phyloP scores from a whole-genome alignment of 768 basidiomycete genomes.

The Mycena vitilis region DNA sequence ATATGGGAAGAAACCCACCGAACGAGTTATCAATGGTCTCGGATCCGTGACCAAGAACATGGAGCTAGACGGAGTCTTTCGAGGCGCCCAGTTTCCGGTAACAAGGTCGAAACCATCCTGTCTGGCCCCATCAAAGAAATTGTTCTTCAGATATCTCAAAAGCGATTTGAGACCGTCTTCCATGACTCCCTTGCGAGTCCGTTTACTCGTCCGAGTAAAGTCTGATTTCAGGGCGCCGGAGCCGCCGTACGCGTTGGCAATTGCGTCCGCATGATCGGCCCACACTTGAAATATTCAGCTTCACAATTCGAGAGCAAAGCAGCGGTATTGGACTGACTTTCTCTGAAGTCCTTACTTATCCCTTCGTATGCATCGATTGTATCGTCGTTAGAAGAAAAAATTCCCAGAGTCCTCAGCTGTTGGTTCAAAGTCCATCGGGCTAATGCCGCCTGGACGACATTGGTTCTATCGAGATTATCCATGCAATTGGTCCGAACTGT shows the following conservation, averaged over 20 bases:
- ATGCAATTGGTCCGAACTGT: constrained; percentile 95
- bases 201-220: constrained; percentile 92
- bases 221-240: constrained; percentile 97
- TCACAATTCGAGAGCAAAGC: not conserved
- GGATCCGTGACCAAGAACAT: constrained; percentile 80
- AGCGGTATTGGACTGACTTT: constrained; percentile 66
- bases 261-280: constrained; percentile 95
- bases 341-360: constrained; percentile 86
- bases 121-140: constrained; percentile 94
- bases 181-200: constrained; percentile 81
- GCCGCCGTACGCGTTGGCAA: constrained; percentile 92
- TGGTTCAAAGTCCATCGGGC: constrained; percentile 86
- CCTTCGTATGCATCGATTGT: constrained; percentile 85
- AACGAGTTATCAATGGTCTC: constrained; percentile 85
- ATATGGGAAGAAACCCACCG: constrained; percentile 62
- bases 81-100: constrained; percentile 92
- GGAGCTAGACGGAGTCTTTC: constrained; percentile 75
- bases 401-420: constrained; percentile 80
- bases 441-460: constrained; percentile 93
- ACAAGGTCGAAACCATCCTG: constrained; percentile 98
- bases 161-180: constrained; percentile 90
- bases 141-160: constrained; percentile 93
- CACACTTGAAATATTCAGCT: constrained; percentile 66
- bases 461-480: constrained; percentile 97
- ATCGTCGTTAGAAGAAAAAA: constrained; percentile 76